Conservation (phyloP, 768 basidiomycete genomes). For the Lactarius sp. region DNA sequence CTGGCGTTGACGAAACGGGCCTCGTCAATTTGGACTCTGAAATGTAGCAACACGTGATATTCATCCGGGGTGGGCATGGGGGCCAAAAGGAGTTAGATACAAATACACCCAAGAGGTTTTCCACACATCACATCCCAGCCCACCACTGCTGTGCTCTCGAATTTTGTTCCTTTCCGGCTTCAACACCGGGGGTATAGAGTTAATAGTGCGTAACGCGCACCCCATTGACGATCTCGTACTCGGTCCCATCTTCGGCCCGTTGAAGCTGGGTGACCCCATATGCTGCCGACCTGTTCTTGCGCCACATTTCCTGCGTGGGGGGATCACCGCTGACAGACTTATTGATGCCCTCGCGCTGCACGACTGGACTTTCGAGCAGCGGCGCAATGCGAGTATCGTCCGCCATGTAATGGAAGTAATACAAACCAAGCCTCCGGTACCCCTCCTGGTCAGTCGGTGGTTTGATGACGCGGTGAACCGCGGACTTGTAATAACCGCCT, state of each 20-base stretch:
- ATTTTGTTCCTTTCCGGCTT: background rate
- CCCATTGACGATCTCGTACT: slow-evolving; percentile 35
- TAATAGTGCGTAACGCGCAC: slow-evolving; percentile 34
- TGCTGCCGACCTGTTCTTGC: slow-evolving; percentile 30
- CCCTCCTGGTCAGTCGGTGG: slow-evolving; percentile 35
- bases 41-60: background rate
- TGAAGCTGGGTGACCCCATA: slow-evolving; percentile 34
- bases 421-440: slow-evolving; percentile 34
- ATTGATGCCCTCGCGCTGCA: slow-evolving; percentile 33
- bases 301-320: slow-evolving; percentile 33
- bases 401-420: slow-evolving; percentile 35
- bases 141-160: background rate
- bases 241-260: slow-evolving; percentile 31
- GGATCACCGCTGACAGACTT: slow-evolving; percentile 29
- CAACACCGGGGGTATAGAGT: slow-evolving; percentile 15
- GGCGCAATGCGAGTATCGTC: slow-evolving; percentile 32
- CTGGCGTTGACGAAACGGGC: slow-evolving; percentile 31
- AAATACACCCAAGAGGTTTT: background rate
- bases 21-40: background rate
- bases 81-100: background rate
- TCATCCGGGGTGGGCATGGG: slow-evolving; percentile 22
- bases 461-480: slow-evolving; percentile 38
- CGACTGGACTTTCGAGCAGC: slow-evolving; percentile 31
- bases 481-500: slow-evolving; percentile 36
- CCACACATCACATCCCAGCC: background rate